A percentile compares a stretch with the other conserved stretches of the same genome.
These are phyloP conservation scores for Diversispora epigaea DNA, from an alignment of 192 early-diverging fungal species.

Conservation along the genomic window DNA sequence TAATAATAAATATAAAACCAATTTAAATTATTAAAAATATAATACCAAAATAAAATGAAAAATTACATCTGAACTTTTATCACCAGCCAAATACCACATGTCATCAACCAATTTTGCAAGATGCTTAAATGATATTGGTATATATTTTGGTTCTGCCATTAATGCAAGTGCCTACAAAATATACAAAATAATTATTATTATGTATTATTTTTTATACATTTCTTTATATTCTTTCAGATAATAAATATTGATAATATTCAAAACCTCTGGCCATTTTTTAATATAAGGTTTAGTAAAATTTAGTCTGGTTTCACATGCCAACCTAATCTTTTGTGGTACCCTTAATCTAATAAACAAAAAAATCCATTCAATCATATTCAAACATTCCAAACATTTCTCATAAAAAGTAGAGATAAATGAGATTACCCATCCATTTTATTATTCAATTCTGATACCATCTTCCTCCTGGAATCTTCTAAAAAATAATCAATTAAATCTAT, in stretches of 20 bases:
- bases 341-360: constrained; percentile 19
- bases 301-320: constrained; percentile 56
- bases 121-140: constrained; percentile 65
- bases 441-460: constrained; percentile 60
- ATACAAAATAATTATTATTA: no score
- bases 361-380: not conserved
- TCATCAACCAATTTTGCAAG: constrained; percentile 74
- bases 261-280: constrained; percentile 77
- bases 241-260: not conserved
- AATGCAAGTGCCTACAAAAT: constrained; percentile 58
- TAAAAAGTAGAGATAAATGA: not conserved
- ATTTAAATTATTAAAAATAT: not conserved
- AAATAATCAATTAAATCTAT: constrained; percentile 76
- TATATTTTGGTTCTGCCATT: constrained; percentile 79
- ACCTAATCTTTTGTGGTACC: constrained; percentile 17
- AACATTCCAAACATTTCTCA: not conserved
- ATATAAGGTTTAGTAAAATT: constrained; percentile 72
- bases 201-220: no score
- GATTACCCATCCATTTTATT: constrained; percentile 56
- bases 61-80: constrained; percentile 69
- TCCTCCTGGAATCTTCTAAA: constrained; percentile 60
- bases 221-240: no score
- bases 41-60: not conserved
- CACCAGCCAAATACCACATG: constrained; percentile 88
- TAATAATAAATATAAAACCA: not conserved